Evolutionary conservation across 2,329 filamentous ascomycete species (phyloP), one percentile per base, ranked within the genome.

Genomic region (Diaporthe sp.): DNA sequence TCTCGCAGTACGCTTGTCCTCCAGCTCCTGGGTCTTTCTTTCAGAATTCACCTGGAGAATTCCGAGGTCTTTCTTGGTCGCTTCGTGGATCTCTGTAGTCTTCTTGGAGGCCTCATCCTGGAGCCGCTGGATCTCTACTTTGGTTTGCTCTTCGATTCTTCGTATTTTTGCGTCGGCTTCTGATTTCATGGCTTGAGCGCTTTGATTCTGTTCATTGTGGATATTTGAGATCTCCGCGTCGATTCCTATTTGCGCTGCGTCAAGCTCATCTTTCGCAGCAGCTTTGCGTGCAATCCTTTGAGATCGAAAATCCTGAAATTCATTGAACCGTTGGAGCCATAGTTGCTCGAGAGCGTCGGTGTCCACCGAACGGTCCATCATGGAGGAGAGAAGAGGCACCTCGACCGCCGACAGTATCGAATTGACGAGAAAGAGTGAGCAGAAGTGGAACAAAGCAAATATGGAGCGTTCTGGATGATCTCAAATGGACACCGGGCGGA

Each of bases 231-330:
- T 51, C 7, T 31, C 42, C 28, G 8, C 28, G 17, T 49, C 42
- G 17, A 67, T 49, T 9, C 51, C 62, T 10, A 25, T 12, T 3
- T 51, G 25, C 10, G 5, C 19, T 13, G 44, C 19, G 3, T 51
- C 10, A 44, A 37, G 19, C 12, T 67, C 61, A 34, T 49, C 10
- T 67, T 28, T 67, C 10, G 61, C 61, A 7, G 19, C 25, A 13
- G 10, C 10, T n/a, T 22, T 31, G 19, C 19, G 42, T 49, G 10
- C 44, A 25, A 13, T 34, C n/a, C 62, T 67, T 28, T 15, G 44
- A 3, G 62, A 49, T 67, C 22, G 17, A 17, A 67, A n/a, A n/a
- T 67, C 5, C 44, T 51, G 62, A n/a, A 67, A 67, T 34, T 62
- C 59, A 22, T 15, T 15, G 42, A 51, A 34, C 28, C 22, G 31